Evolutionary conservation across 768 basidiomycete genomes (phyloP).

Genomic region (Wakefieldia striispora): DNA sequence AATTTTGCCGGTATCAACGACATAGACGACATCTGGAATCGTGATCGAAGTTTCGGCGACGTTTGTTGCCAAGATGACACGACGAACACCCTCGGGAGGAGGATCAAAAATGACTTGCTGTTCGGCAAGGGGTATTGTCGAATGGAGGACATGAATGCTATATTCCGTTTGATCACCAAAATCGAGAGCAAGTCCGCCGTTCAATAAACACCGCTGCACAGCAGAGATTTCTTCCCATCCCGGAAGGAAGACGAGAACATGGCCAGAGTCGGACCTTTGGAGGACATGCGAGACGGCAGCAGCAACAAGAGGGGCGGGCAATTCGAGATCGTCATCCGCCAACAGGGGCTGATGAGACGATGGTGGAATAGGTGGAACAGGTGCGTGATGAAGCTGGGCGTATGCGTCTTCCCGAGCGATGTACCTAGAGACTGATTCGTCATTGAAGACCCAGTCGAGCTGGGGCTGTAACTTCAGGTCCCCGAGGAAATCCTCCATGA

Average conservation of each 20-base stretch:
- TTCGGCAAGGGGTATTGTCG: constrained; percentile 82
- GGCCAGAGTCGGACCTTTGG: constrained; percentile 70
- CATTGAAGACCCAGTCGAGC: constrained; percentile 62
- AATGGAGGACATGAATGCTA: constrained; percentile 82
- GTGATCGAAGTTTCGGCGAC: constrained; percentile 96
- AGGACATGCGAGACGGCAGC: constrained; percentile 79
- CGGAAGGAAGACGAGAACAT: constrained; percentile 89
- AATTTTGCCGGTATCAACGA: constrained; percentile 84
- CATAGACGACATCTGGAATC: constrained; percentile 93
- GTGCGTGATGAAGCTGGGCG: neutral
- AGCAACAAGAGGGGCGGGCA: constrained; percentile 80
- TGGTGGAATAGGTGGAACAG: constrained; percentile 2
- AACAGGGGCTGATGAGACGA: constrained; percentile 9
- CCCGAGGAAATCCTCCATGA: constrained; percentile 74
- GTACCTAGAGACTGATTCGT: constrained; percentile 72
- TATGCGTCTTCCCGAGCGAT: constrained; percentile 54
- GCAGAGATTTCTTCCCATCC: constrained; percentile 88
- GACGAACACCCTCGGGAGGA: constrained; percentile 70
- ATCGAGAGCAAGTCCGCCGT: constrained; percentile 51
- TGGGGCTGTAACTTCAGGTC: constrained; percentile 41
- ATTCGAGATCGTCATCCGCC: constrained; percentile 59
- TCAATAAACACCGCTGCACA: constrained; percentile 62
- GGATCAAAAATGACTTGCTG: constrained; percentile 90
- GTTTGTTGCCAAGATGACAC: constrained; percentile 91
- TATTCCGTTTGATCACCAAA: constrained; percentile 59